These are phyloP conservation scores for Viridothelium virens DNA, from an alignment of 495 filamentous ascomycete species.

Conservation along the genomic window DNA sequence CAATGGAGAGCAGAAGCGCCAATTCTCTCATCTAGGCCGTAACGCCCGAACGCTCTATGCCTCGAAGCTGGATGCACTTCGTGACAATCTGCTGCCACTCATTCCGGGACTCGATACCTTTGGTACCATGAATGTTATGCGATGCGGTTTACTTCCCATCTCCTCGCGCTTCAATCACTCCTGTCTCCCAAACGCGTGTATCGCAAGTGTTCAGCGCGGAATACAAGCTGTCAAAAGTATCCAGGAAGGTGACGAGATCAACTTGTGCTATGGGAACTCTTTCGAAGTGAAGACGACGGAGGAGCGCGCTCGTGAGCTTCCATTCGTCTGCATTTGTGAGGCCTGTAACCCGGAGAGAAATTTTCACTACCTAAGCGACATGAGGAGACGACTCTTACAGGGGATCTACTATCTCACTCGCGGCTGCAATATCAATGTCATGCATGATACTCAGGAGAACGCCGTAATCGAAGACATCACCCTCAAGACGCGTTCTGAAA, in stretches of 20 bases:
- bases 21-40: not conserved
- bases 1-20: not conserved
- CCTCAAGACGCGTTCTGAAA: not conserved
- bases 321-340: not conserved
- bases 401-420: not conserved
- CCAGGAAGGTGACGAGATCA: not conserved
- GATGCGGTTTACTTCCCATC: not conserved
- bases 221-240: not conserved
- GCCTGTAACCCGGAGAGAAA: not conserved
- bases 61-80: not conserved
- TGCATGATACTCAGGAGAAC: not conserved
- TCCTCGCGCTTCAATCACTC: not conserved
- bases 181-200: slow-evolving; percentile 5
- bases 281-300: not conserved
- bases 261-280: not conserved
- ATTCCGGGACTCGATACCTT: not conserved
- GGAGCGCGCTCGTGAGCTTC: not conserved
- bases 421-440: not conserved
- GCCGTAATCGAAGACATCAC: not conserved
- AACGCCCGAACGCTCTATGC: not conserved
- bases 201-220: not conserved
- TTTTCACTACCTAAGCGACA: slow-evolving; percentile 1
- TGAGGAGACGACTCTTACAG: not conserved
- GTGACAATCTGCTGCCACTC: not conserved
- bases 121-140: not conserved